phyloP scores from a whole-genome alignment of 2,329 filamentous ascomycete species.

The Scedosporium boydii region DNA sequence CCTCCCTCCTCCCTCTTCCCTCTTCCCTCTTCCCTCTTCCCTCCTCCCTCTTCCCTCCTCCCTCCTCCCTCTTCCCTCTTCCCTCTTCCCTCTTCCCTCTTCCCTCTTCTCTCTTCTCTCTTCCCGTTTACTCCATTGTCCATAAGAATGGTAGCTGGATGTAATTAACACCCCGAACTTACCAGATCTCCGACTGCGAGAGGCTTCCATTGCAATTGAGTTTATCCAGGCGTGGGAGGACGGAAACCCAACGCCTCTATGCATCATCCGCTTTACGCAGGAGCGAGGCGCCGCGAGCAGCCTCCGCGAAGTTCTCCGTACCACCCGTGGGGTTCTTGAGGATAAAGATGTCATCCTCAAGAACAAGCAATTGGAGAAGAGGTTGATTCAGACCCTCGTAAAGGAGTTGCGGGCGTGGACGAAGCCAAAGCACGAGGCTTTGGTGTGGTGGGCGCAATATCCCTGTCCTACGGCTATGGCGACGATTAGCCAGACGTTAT shows the following conservation, averaged over 20 bases:
- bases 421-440: not conserved
- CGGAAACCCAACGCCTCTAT: slow-evolving; percentile 64
- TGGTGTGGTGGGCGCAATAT: not conserved
- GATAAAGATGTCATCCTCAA: slow-evolving; percentile 57
- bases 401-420: not conserved
- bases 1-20: too few species aligned
- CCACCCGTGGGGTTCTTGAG: slow-evolving; percentile 60
- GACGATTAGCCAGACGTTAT: not conserved
- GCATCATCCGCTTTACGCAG: slow-evolving; percentile 78
- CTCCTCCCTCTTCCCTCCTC: too few species aligned
- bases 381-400: slow-evolving; percentile 57
- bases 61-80: too few species aligned
- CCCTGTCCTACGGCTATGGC: not conserved
- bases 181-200: slow-evolving; percentile 68
- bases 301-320: slow-evolving; percentile 75
- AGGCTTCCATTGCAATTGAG: slow-evolving; percentile 80
- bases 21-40: too few species aligned
- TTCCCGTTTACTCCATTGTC: not conserved
- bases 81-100: too few species aligned
- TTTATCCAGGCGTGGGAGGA: slow-evolving; percentile 86
- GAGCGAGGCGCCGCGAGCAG: slow-evolving; percentile 86
- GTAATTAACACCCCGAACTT: too few species aligned
- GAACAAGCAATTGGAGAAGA: slow-evolving; percentile 56
- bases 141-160: too few species aligned
- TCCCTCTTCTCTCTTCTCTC: too few species aligned